phyloP scores from a whole-genome alignment of 1,284 basidiomycete species.

The Bjerkandera adusta region DNA sequence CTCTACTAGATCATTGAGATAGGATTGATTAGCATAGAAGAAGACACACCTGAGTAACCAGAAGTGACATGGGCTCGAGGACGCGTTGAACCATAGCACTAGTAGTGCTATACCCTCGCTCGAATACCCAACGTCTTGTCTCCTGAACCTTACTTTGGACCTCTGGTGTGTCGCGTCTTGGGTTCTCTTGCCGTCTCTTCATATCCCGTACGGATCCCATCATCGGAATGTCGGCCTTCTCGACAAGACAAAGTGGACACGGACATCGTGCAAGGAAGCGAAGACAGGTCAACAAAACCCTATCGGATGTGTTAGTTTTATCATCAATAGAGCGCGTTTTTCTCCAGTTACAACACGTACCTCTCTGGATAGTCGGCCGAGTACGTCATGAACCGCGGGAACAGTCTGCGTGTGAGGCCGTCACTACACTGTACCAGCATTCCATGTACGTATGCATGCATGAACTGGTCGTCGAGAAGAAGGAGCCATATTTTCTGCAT shows the following conservation, averaged over 20 bases:
- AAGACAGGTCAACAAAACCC: conserved; percentile 15
- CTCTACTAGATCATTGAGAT: conserved; percentile 13
- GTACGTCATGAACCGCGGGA: conserved; percentile 21
- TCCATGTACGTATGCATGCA: conserved; percentile 25
- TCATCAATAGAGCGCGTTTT: background rate
- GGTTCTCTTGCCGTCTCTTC: background rate
- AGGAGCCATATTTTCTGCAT: conserved; percentile 25
- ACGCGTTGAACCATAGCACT: background rate
- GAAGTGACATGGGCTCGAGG: conserved; percentile 16
- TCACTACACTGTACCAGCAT: conserved; percentile 25
- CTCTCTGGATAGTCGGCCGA: conserved; percentile 33
- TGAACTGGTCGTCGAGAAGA: conserved; percentile 27
- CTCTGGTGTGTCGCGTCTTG: conserved; percentile 3
- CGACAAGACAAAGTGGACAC: conserved; percentile 31
- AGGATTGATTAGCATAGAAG: too few species aligned
- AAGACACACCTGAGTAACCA: conserved; percentile 7
- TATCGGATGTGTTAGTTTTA: conserved; percentile 6
- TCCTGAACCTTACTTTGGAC: background rate
- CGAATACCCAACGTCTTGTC: conserved; percentile 9
- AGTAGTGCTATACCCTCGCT: conserved; percentile 2
- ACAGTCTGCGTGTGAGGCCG: conserved; percentile 16
- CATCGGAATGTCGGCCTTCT: conserved; percentile 16
- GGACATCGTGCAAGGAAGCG: conserved; percentile 20
- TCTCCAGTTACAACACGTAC: conserved; percentile 12
- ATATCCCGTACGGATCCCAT: conserved; percentile 11